Conservation (phyloP, 441 rosid species). For the Populus tomentosa region DNA sequence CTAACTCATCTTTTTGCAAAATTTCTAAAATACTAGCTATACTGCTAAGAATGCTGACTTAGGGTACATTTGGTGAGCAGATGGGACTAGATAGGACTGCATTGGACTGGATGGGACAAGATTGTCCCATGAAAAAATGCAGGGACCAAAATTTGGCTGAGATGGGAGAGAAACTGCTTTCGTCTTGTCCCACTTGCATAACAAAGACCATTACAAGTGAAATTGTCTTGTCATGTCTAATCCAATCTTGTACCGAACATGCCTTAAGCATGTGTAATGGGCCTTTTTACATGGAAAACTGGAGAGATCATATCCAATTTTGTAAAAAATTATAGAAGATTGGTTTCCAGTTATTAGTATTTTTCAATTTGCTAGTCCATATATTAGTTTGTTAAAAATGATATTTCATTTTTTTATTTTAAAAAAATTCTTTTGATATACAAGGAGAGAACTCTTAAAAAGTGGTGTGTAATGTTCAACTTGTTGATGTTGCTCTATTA, state of each 20-base stretch:
- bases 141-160: not conserved
- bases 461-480: conserved; percentile 1
- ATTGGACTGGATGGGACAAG: too few species aligned
- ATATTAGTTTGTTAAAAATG: not conserved
- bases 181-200: not conserved
- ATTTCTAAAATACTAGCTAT: not conserved
- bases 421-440: not conserved
- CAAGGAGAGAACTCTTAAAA: not conserved
- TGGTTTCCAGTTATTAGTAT: not conserved
- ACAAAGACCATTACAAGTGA: not conserved
- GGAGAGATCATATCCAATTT: not conserved
- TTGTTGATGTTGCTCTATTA: conserved; percentile 25
- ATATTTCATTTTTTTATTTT: not conserved
- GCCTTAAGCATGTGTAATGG: not conserved
- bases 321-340: not conserved
- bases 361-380: not conserved
- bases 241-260: not conserved
- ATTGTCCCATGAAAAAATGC: not conserved
- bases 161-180: not conserved
- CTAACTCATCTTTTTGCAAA: not conserved
- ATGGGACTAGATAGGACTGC: not conserved
- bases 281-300: not conserved
- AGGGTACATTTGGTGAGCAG: not conserved
- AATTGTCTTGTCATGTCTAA: not conserved
- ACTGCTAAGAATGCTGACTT: not conserved